phyloP scores from a whole-genome alignment of 768 basidiomycete species.

The Kockovaella imperatae region DNA sequence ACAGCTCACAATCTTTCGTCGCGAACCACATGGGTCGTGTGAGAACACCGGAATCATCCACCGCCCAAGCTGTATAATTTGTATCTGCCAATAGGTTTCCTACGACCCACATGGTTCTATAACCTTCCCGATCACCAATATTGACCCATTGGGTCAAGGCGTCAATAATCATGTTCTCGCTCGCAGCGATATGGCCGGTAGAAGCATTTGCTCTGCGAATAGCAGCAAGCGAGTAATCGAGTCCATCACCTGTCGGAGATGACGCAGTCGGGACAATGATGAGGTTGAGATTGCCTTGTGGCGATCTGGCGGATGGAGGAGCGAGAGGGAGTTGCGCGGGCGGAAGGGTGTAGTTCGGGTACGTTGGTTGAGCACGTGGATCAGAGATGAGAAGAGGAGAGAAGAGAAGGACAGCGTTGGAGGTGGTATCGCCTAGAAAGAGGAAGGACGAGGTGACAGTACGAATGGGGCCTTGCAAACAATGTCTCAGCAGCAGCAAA shows the following conservation, averaged over 20 bases:
- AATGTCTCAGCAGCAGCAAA: no score
- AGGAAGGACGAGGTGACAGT: conserved; percentile 16
- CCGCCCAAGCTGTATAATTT: conserved; percentile 42
- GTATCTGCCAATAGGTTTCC: conserved; percentile 17
- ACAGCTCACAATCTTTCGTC: conserved; percentile 40
- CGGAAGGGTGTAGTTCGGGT: conserved; percentile 45
- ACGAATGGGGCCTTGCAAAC: conserved; percentile 25
- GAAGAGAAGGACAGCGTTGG: conserved; percentile 34
- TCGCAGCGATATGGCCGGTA: conserved; percentile 15
- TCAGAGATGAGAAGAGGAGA: conserved; percentile 27
- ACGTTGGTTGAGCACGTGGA: conserved; percentile 27
- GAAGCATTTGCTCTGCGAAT: conserved; percentile 14
- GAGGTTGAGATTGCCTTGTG: conserved; percentile 14
- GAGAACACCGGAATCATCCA: conserved; percentile 19
- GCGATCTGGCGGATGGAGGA: neutral
- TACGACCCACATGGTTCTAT: conserved; percentile 25
- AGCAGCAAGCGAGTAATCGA: conserved; percentile 30
- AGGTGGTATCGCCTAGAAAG: conserved; percentile 40
- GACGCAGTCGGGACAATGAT: conserved; percentile 34
- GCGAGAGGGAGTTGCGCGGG: conserved; percentile 16
- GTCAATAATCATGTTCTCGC: conserved; percentile 10
- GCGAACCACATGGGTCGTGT: conserved; percentile 37
- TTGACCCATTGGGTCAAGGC: conserved; percentile 17
- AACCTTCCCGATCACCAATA: conserved; percentile 29
- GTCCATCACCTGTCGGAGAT: conserved; percentile 21